Evolutionary conservation across 2,329 filamentous ascomycete species (phyloP), one percentile per base, ranked within the genome.

Genomic region (Fusarium protoensiforme): DNA sequence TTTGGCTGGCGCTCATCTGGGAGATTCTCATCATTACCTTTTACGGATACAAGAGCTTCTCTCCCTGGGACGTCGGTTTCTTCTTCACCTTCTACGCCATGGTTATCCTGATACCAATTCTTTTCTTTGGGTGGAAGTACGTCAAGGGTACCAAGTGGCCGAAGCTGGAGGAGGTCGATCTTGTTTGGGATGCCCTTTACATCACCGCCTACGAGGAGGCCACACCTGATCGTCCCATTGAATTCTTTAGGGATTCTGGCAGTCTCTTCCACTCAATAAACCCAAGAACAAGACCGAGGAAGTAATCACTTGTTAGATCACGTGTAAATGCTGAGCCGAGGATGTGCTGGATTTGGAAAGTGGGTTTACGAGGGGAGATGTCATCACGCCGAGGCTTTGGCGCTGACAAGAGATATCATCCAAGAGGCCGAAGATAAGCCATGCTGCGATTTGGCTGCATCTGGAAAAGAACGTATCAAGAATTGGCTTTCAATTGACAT

Each of bases 401-500:
- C 9, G 41, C 14, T 24, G 14, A 46, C 20, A 38, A 38, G 22
- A 24, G 14, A 46, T 16, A 9, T 24, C 24, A 46, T 27, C 14
- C 9, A 27, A 46, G 22, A 46, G 14, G 41, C 22, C 24, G 6
- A 22, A 46, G 22, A 46, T 27, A 14, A 46, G 14, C 9, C 10
- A 7, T 24, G 14, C 8, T 18, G 41, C 10, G 3, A 24, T 7
- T 46, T 18, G 24, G 41, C 5, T 10, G 2, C 7, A 24, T 46
- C 5, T 18, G 5, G 7, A 4, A 22, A 18, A 6, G 22, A 2
- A 46, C 27, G 8, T 16, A 18, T 27, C 8, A 27, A 27, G 14
- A 46, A 53, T 53, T 3, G 48, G 16, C 51, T 10, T 29, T 60
- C 33, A 57, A 43, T 33, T 61, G 58, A 68, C 27, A n/a, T 69